Evolutionary conservation across 1,139 yeast genomes (phyloP).

Genomic region (Geotrichum phurueaensis): DNA sequence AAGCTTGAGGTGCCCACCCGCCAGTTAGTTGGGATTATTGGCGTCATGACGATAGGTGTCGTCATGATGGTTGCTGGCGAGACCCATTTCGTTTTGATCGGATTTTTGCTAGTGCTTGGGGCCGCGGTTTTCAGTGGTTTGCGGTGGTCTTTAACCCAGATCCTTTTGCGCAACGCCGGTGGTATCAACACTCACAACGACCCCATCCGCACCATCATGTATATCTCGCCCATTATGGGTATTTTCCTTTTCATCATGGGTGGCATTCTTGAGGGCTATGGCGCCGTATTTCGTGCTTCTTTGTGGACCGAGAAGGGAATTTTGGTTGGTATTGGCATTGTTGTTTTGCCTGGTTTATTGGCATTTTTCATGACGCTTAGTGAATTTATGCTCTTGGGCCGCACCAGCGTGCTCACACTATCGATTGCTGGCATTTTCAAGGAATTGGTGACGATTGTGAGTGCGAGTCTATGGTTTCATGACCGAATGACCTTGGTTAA

Average conservation of each 20-base stretch:
- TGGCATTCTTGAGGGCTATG: constrained; percentile 58
- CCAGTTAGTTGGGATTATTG: constrained; percentile 61
- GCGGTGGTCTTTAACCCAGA: constrained; percentile 91
- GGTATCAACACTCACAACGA: constrained; percentile 39
- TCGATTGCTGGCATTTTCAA: constrained; percentile 90
- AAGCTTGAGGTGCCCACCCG: constrained; percentile 66
- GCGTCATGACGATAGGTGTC: constrained; percentile 76
- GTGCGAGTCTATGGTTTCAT: constrained; percentile 66
- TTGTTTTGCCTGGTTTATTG: constrained; percentile 74
- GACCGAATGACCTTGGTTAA: constrained; percentile 66
- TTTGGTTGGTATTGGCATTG: constrained; percentile 47
- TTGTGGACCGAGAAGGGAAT: constrained; percentile 61
- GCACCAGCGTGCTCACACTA: constrained; percentile 79
- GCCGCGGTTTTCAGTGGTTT: constrained; percentile 84
- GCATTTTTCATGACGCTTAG: constrained; percentile 89
- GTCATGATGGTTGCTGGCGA: constrained; percentile 68
- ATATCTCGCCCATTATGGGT: constrained; percentile 81
- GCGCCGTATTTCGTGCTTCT: constrained; percentile 45
- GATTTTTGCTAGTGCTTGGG: constrained; percentile 64
- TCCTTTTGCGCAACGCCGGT: constrained; percentile 47
- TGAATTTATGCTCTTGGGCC: constrained; percentile 75
- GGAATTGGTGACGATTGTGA: constrained; percentile 73
- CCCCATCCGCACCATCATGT: constrained; percentile 77
- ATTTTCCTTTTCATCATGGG: constrained; percentile 56
- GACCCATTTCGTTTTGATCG: constrained; percentile 42